phyloP scores from a whole-genome alignment of 805 yeast species.

The Wickerhamomyces silvicola region DNA sequence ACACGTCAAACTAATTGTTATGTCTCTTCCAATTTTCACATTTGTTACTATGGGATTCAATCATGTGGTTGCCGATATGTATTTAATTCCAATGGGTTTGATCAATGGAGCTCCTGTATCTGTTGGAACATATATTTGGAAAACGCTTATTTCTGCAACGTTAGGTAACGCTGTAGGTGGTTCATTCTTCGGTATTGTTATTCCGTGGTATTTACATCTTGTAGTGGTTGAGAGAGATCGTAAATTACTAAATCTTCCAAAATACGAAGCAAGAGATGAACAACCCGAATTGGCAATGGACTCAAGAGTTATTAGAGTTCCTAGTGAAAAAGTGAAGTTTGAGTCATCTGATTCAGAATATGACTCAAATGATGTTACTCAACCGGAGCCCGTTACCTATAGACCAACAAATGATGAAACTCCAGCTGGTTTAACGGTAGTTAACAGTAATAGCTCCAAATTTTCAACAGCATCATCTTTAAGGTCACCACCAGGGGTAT shows the following conservation, averaged over 20 bases:
- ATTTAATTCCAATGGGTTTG: slow-evolving; percentile 55
- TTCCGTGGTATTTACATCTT: slow-evolving; percentile 72
- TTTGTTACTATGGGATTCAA: slow-evolving; percentile 76
- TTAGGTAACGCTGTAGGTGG: slow-evolving; percentile 84
- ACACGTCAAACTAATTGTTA: slow-evolving; percentile 63
- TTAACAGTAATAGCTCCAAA: slow-evolving; percentile 2
- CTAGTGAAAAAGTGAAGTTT: slow-evolving; percentile 11
- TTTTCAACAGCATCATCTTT: slow-evolving; percentile 5
- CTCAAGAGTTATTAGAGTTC: slow-evolving; percentile 64
- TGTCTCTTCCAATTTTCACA: slow-evolving; percentile 65
- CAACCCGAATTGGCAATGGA: slow-evolving; percentile 75
- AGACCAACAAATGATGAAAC: slow-evolving; percentile 9
- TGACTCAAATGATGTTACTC: slow-evolving; percentile 5
- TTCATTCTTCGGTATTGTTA: slow-evolving; percentile 48
- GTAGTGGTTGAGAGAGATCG: slow-evolving; percentile 69
- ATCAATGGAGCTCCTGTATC: slow-evolving; percentile 59
- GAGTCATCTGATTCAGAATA: slow-evolving; percentile 1
- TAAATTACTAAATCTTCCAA: slow-evolving; percentile 53
- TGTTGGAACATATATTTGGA: slow-evolving; percentile 68
- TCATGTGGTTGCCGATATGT: slow-evolving; percentile 83
- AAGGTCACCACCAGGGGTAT: slow-evolving; percentile 69
- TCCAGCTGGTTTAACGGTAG: no score
- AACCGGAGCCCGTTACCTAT: slow-evolving; percentile 5
- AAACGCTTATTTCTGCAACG: slow-evolving; percentile 59
- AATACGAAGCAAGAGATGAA: slow-evolving; percentile 68